Evolutionary conservation across 768 basidiomycete species (phyloP).

Genomic region (Podaxis sp.): DNA sequence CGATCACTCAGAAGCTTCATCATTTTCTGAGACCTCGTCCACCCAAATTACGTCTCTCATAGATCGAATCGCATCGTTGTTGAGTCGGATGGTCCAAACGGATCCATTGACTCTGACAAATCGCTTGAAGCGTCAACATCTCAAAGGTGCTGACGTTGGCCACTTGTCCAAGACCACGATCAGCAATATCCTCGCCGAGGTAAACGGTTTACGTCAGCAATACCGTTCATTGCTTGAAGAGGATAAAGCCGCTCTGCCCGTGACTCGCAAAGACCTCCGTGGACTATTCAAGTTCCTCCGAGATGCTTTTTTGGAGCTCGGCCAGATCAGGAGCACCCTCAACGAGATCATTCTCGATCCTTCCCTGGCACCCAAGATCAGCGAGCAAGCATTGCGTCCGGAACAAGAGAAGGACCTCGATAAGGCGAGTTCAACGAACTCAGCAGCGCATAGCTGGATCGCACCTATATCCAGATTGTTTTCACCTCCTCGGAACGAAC

Average conservation of each 20-base stretch:
- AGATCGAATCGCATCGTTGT: slow-evolving; percentile 58
- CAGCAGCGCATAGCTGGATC: slow-evolving; percentile 66
- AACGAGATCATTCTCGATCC: slow-evolving; percentile 94
- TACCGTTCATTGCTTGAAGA: slow-evolving; percentile 76
- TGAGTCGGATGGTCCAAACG: slow-evolving; percentile 57
- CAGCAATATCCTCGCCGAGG: slow-evolving; percentile 66
- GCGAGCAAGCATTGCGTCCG: slow-evolving; percentile 53
- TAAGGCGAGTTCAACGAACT: slow-evolving; percentile 43
- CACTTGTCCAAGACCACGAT: slow-evolving; percentile 85
- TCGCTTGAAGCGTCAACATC: slow-evolving; percentile 85
- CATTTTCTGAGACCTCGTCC: slow-evolving; percentile 51
- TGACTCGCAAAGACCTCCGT: slow-evolving; percentile 78
- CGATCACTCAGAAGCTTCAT: slow-evolving; percentile 71
- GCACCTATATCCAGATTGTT: slow-evolving; percentile 84
- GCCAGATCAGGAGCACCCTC: slow-evolving; percentile 72
- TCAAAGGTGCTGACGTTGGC: slow-evolving; percentile 79
- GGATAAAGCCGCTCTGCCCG: slow-evolving; percentile 56
- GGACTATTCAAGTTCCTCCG: slow-evolving; percentile 79
- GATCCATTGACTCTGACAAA: slow-evolving; percentile 87
- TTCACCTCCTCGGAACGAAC: slow-evolving; percentile 22
- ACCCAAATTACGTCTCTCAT: slow-evolving; percentile 53
- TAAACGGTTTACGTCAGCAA: slow-evolving; percentile 60
- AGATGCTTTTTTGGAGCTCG: slow-evolving; percentile 81
- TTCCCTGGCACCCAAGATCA: slow-evolving; percentile 60
- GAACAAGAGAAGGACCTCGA: background rate